Evolutionary conservation across 257 asterid genomes (phyloP).

Genomic region (Nicotiana tomentosiformis): DNA sequence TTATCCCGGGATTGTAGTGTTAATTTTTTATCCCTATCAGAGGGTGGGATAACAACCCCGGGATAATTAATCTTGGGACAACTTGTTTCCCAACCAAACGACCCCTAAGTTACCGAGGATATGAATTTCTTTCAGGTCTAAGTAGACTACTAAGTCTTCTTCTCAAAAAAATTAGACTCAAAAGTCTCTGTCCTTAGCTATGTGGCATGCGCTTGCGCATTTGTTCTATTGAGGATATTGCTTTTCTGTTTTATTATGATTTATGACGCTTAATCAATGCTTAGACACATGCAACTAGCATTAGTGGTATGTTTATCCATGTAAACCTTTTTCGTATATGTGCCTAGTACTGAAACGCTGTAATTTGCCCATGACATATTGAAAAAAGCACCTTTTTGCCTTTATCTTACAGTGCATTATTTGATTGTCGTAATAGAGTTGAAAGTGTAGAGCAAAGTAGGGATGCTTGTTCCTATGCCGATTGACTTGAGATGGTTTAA

Average conservation of each 20-base stretch:
- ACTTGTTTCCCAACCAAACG: too few species aligned
- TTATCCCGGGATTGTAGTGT: too few species aligned
- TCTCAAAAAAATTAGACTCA: background rate
- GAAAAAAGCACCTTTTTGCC: background rate
- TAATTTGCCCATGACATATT: background rate
- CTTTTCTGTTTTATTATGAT: background rate
- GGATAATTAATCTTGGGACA: too few species aligned
- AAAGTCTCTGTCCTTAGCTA: background rate
- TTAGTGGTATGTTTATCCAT: background rate
- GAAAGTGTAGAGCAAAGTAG: background rate
- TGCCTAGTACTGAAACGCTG: background rate
- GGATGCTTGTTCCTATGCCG: background rate
- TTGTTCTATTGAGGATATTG: background rate
- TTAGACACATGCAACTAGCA: background rate
- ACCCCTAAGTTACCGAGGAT: background rate
- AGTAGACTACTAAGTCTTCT: background rate
- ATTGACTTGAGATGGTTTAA: background rate
- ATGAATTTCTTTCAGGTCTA: background rate
- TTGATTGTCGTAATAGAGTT: background rate
- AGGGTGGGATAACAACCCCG: too few species aligned
- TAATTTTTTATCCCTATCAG: too few species aligned
- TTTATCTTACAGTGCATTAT: background rate
- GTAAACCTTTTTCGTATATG: background rate
- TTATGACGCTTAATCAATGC: background rate
- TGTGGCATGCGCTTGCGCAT: background rate